Conservation (phyloP, 768 basidiomycete species). For the Boletus coccyginus region DNA sequence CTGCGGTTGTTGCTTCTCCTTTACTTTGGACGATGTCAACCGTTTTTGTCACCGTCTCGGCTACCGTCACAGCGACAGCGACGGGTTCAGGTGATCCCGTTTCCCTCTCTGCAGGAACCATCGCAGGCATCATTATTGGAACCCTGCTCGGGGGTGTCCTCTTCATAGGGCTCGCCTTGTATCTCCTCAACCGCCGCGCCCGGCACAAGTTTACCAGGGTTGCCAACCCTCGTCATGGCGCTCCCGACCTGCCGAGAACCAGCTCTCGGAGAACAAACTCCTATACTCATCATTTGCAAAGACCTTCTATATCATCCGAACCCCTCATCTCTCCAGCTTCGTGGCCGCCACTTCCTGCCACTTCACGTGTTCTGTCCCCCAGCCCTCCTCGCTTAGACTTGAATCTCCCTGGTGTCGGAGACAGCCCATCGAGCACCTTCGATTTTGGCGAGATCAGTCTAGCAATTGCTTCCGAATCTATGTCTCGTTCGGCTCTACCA, state of each 20-base stretch:
- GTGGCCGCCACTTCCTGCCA: conserved; percentile 5
- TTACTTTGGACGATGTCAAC: conserved; percentile 9
- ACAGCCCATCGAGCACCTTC: background rate
- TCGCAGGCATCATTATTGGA: conserved; percentile 25
- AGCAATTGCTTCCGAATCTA: background rate
- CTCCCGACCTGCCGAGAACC: background rate
- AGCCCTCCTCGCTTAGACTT: conserved; percentile 1
- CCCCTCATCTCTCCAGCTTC: conserved; percentile 20
- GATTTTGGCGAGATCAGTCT: conserved; percentile 6
- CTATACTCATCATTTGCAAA: conserved; percentile 7
- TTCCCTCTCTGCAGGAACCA: conserved; percentile 5
- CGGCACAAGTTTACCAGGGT: conserved; percentile 17
- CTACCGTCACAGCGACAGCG: background rate
- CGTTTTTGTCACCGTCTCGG: conserved; percentile 5
- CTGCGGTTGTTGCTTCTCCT: too few relatives aligned
- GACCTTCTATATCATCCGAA: conserved; percentile 20
- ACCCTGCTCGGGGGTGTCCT: conserved; percentile 11
- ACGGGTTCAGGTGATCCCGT: background rate
- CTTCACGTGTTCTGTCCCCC: conserved; percentile 1
- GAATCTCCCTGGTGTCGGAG: background rate
- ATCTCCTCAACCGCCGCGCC: conserved; percentile 8
- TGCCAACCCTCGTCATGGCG: conserved; percentile 3
- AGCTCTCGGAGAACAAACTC: background rate
- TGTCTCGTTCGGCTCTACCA: background rate
- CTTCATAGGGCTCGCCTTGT: conserved; percentile 10